Evolutionary conservation across 1,139 yeast species (phyloP).

Genomic region (Suhomyces bokatorum): DNA sequence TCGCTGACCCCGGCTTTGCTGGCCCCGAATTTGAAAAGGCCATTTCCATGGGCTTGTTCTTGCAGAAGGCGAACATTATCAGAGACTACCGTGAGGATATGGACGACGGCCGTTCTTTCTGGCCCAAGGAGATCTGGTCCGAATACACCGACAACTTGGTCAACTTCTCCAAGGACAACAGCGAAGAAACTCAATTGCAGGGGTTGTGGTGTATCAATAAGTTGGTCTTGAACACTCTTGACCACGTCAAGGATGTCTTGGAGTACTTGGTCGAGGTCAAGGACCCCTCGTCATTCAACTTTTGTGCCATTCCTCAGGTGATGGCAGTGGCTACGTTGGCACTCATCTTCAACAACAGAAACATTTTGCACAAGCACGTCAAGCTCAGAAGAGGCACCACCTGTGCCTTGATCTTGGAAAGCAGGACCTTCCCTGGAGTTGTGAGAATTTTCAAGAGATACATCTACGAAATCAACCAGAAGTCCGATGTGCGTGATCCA

Average conservation of each 20-base stretch:
- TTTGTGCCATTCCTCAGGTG: conserved; percentile 97
- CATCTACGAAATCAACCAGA: conserved; percentile 73
- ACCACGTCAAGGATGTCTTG: conserved; percentile 76
- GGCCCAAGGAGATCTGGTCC: conserved; percentile 95
- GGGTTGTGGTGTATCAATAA: conserved; percentile 81
- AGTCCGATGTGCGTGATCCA: conserved; percentile 79
- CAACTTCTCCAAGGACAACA: conserved; percentile 50
- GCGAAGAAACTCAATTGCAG: conserved; percentile 42
- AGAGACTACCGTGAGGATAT: conserved; percentile 94
- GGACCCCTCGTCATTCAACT: conserved; percentile 83
- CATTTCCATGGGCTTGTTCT: conserved; percentile 90
- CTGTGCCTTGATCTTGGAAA: conserved; percentile 67
- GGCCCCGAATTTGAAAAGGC: conserved; percentile 56
- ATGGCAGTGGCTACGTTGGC: conserved; percentile 97
- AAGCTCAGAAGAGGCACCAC: conserved; percentile 95
- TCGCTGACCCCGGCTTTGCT: conserved; percentile 54
- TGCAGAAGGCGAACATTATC: conserved; percentile 93
- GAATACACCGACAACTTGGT: conserved; percentile 68
- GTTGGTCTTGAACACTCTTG: conserved; percentile 75
- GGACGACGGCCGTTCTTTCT: conserved; percentile 89
- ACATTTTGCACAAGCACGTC: conserved; percentile 68
- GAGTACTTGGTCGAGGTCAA: conserved; percentile 72
- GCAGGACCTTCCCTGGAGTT: conserved; percentile 77
- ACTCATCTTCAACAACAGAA: conserved; percentile 77
- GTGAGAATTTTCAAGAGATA: conserved; percentile 73